Base-by-base conservation (phyloP, 1,139 yeast genomes). In the Geotrichum cucujoidarum region DNA sequence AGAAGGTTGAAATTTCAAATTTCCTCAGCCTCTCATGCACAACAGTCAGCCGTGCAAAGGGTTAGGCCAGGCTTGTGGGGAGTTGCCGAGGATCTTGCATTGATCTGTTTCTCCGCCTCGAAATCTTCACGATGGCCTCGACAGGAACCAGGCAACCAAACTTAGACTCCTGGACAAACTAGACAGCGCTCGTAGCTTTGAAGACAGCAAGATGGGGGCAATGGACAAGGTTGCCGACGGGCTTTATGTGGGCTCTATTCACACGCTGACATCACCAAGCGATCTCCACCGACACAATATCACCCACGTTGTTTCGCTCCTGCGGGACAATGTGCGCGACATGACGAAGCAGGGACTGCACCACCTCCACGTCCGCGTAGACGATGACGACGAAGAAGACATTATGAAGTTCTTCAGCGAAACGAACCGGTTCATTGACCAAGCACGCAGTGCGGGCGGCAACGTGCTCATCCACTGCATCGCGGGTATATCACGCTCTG, bases 401-500 rank as follows among this genome's bases (percentile, higher is more conserved):
- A 73, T 92, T 11, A 63, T 89, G 52, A 76, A 78, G 48, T 71
- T 76, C 55, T 74, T 92, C 50, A 74, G 75, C 13, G 74, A 75
- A 40, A 72, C 85, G 1, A 83, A 83, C 58, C 67, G 66, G 11
- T 88, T 86, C 63, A 84, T 92, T 7, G 83, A 83, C 40, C 58
- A 65, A 1, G 89, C 90, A 0, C 68, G 86, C 35, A 75, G 47
- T 14, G 40, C 41, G 2, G 57, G 58, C 33, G 60, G 58, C 5
- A 62, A 63, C 18, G 63, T 68, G 5, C 59, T 70, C 16, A 70
- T 71, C 16, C 74, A 70, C 52, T 72, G 68, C 53, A 87, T 89
- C 49, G 96, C 95, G 27, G 98, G 98, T 1, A 77, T 81, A 24
- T 86, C 95, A 2, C 70, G 98, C 55, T 83, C 95, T 1, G 87